These are phyloP conservation scores for Calamus simplicifolius DNA, from an alignment of 176 grass and related monocot genomes.

Conservation along the genomic window DNA sequence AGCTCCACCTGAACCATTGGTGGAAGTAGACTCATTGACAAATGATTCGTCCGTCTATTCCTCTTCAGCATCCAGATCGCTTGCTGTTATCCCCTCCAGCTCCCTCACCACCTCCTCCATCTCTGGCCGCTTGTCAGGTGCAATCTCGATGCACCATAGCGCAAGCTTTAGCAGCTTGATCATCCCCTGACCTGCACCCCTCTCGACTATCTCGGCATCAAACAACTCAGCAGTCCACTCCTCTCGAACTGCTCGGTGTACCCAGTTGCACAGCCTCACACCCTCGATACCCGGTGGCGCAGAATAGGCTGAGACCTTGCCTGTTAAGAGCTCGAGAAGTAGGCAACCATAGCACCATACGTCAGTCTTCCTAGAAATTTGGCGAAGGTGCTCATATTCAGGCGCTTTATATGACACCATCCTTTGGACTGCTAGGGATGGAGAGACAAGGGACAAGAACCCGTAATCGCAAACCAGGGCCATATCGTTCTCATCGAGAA, in stretches of 20 bases:
- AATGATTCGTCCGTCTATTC: too few species aligned
- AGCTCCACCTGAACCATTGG: too few species aligned
- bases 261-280: not conserved
- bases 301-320: not conserved
- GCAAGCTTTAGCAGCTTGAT: conserved; percentile 12
- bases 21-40: too few species aligned
- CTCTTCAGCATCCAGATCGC: too few species aligned
- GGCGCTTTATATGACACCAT: conserved; percentile 16
- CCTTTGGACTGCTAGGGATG: not conserved
- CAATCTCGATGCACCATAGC: conserved; percentile 9
- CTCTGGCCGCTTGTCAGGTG: conserved; percentile 19
- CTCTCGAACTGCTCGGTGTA: conserved; percentile 15
- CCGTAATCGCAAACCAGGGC: conserved; percentile 7
- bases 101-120: conserved; percentile 7
- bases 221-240: conserved; percentile 20
- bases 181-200: not conserved
- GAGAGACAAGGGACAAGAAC: not conserved
- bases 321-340: conserved; percentile 19
- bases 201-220: conserved; percentile 2
- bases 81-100: not conserved
- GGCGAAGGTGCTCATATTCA: not conserved
- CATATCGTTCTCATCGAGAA: conserved; percentile 12
- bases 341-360: conserved; percentile 23
- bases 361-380: conserved; percentile 5
- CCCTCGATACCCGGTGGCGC: not conserved